Conservation (phyloP, 2,329 filamentous ascomycete species). For the Fusarium sp. region DNA sequence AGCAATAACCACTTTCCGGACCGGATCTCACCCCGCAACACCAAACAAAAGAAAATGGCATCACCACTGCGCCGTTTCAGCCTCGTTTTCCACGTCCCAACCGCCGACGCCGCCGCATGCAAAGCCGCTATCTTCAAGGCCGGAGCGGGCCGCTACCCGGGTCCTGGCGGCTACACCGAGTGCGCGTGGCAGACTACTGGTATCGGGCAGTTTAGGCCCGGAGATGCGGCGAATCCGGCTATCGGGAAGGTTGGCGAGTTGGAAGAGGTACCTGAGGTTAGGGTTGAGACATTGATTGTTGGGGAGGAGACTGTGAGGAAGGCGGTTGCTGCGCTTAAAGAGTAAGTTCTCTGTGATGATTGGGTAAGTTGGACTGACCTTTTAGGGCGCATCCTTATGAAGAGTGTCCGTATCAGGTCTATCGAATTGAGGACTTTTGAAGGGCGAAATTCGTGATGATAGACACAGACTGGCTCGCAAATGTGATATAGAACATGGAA, state of each 20-base stretch:
- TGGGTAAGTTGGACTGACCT: neutral
- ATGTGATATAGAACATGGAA: too few relatives aligned
- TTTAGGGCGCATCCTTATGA: conserved; percentile 47
- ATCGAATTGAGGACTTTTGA: conserved; percentile 42
- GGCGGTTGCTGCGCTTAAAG: conserved; percentile 73
- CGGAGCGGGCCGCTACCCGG: conserved; percentile 65
- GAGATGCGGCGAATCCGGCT: conserved; percentile 68
- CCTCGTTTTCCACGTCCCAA: conserved; percentile 64
- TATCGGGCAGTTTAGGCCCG: conserved; percentile 74
- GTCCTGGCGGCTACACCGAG: conserved; percentile 65
- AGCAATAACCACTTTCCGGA: conserved; percentile 10
- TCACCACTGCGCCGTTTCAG: conserved; percentile 41
- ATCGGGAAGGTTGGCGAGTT: conserved; percentile 68
- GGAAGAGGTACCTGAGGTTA: conserved; percentile 69
- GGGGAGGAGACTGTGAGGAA: conserved; percentile 66
- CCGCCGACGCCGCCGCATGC: conserved; percentile 57
- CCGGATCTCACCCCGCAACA: conserved; percentile 1
- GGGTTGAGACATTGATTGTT: conserved; percentile 71
- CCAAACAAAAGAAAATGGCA: conserved; percentile 19
- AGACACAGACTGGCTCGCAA: too few relatives aligned
- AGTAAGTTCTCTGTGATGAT: conserved; percentile 54
- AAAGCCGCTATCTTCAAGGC: conserved; percentile 68
- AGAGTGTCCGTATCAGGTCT: conserved; percentile 41
- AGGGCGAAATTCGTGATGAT: too few relatives aligned
- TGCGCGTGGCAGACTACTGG: conserved; percentile 64